phyloP scores from a whole-genome alignment of 768 basidiomycete species.

The Mycena capillaripes region DNA sequence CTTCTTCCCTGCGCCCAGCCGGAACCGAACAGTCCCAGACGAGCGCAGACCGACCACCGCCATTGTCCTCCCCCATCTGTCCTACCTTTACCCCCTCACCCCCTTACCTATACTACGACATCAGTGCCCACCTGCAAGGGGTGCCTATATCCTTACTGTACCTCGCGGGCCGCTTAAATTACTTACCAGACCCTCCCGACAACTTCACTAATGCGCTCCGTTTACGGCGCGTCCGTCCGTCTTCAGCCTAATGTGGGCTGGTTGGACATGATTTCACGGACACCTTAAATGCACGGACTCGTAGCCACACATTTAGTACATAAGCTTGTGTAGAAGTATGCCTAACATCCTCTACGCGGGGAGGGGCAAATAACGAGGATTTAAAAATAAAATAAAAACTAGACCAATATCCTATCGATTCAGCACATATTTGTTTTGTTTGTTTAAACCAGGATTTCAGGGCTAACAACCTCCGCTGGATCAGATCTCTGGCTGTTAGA shows the following conservation, averaged over 20 bases:
- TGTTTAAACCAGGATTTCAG: too few species aligned
- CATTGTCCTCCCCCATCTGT: neutral
- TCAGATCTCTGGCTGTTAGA: too few species aligned
- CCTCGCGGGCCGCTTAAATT: neutral
- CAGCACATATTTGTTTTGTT: too few species aligned
- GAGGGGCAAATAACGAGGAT: constrained; percentile 1
- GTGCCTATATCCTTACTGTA: neutral
- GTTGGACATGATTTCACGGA: neutral
- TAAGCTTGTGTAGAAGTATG: neutral
- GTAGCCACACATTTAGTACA: too few species aligned
- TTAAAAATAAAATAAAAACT: neutral
- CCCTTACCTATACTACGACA: neutral
- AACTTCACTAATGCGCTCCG: neutral
- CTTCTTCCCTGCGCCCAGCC: too few species aligned
- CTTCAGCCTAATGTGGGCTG: neutral
- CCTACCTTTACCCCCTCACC: neutral
- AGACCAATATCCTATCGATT: too few species aligned
- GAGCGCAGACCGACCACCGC: too few species aligned
- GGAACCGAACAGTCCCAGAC: too few species aligned
- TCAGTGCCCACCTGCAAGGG: neutral
- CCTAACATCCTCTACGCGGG: neutral
- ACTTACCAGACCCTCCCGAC: neutral
- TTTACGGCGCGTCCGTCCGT: neutral
- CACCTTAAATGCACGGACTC: too few species aligned
- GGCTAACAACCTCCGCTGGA: too few species aligned